Base-by-base conservation (phyloP, 139 green algal species). In the Zygnema cylindricum region DNA sequence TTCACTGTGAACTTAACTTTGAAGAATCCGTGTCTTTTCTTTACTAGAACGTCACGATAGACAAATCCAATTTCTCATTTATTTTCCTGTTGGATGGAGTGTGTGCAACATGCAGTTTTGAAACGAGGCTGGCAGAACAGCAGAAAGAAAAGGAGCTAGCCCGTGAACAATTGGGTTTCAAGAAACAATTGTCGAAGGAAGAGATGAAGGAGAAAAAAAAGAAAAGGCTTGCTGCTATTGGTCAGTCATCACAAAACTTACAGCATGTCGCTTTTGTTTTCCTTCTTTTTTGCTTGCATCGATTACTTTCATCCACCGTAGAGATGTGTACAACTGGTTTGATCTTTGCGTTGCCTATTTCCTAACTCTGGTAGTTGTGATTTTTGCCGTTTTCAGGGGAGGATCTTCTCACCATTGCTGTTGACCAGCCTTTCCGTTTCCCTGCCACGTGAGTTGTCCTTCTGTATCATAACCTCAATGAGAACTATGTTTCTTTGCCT, bases 351-450 rank as follows among this genome's bases (percentile, higher is more conserved):
- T n/a, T n/a, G n/a, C n/a, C n/a, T n/a, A n/a, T n/a, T n/a, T n/a
- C n/a, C n/a, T n/a, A n/a, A n/a, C n/a, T n/a, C n/a, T n/a, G n/a
- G n/a, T n/a, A n/a, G n/a, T n/a, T n/a, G n/a, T n/a, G n/a, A 75
- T 21, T 69, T 0, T 16, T 0, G 69, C n/a, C 71, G 3, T 0
- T 35, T 73, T 98, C 98, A 83, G 95, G 97, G 0, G 97, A 99
- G 94, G 97, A 99, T 87, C 91, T 99, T 77, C 92, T 99, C 86
- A 81, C 97, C 25, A 97, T 98, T 2, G 94, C 95, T 16, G 94
- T 93, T 22, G 97, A 99, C 95, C 98, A 99, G 95, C 97, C 97
- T 38, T 98, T 98, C 94, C 92, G 97, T 43, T 99, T 99, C 95
- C 97, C 97, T 22, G 98, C 98, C 38, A 97, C 95, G 49, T 87